Evolutionary conservation across 306 rosid genomes (phyloP), one percentile per base, ranked within the genome.

Genomic region (Acmispon strigosus): DNA sequence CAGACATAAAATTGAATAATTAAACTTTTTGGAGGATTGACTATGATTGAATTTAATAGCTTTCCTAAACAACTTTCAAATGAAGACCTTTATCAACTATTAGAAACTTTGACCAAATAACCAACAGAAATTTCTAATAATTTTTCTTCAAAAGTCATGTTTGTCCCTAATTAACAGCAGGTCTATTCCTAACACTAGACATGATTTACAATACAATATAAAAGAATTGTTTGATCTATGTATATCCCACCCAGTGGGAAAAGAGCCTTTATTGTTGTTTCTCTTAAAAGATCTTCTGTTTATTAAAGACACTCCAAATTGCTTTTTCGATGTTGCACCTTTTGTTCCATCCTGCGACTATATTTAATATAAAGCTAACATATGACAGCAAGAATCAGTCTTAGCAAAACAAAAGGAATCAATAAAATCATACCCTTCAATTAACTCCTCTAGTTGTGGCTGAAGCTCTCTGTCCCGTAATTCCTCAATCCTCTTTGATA

Each of bases 371-470:
- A 62, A 63, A 63, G 52, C 59, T 69, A 74, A 69, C 29, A 49
- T 44, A 56, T 4, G 49, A 76, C 29, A 11, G 34, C 22, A 29
- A 2, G 19, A 27, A 77, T 18, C n/a, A 15, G 16, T 17, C 45
- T 50, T 10, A 29, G 55, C 29, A 59, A 55, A 27, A 48, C 65
- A 75, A 19, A 55, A 64, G 34, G 51, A 60, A 68, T 51, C 67
- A 49, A 75, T 49, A 75, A 58, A 74, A 47, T 65, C 86, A 47
- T 86, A 90, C 98, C 94, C 98, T 59, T 81, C 89, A 76, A 93
- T 83, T 74, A 93, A 84, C 84, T 93, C 98, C 81, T 88, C 94
- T 15, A 93, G 96, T 76, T 93, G 98, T 45, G 98, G 98, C 75
- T 87, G 94, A 76, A 93, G 98, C 81, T 93, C 98, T 70, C 32